Base-by-base conservation (phyloP, 78 protist species). In the Dictyostelium capitatum region DNA sequence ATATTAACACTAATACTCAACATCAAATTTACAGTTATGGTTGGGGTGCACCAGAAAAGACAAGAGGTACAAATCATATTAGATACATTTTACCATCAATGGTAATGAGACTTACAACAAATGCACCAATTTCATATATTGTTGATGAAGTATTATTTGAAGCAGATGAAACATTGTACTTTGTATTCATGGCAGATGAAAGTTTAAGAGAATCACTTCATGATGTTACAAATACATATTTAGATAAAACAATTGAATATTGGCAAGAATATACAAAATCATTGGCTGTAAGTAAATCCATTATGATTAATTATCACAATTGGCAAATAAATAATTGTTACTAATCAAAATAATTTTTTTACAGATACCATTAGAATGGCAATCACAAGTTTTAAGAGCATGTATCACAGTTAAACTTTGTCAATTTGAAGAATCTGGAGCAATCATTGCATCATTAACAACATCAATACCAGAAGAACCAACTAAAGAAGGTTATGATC, bases 281-380 rank as follows among this genome's bases (percentile, higher is more conserved):
- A n/a, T 69, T 94, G 25, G 84, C 96, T 32, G 92, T 94, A 77
- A 30, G 89, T 90, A 46, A 8, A 19, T 43, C 5, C 6, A 30
- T 5, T 6, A 59, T 62, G 43, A 37, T 37, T 37, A 37, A 37
- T 37, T 37, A 37, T n/a, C n/a, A n/a, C 4, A 6, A 10, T 19
- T 57, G 11, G 10, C 11, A 64, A 28, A 28, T 51, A 3, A 54
- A 37, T 48, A 56, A 11, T 79, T 56, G 6, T 11, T 79, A 54
- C 37, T 56, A 37, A 37, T 37, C 43, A 37, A 37, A n/a, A 1
- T 37, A 37, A 2, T 37, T 54, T 54, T 17, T 20, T 30, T 11
- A n/a, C 64, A 90, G 95, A 91, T 91, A 67, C 96, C 96, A 41
- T 72, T 89, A 19, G 96, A 95, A 81, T 95, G 95, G 95, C 96